Evolutionary conservation across 257 asterid genomes (phyloP).

Genomic region (Nicotiana attenuata): DNA sequence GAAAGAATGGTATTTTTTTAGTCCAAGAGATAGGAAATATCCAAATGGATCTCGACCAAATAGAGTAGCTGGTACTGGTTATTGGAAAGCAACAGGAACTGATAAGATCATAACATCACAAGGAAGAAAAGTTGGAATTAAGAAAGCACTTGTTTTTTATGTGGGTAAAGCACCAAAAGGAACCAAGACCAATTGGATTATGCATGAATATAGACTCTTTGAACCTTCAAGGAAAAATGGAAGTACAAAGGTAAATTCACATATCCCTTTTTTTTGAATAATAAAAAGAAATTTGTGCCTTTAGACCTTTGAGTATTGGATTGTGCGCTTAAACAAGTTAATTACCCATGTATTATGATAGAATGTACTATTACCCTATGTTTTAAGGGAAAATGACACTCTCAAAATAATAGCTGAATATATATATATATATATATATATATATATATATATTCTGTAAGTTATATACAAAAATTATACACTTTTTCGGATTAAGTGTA

Average conservation of each 20-base stretch:
- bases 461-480: too few relatives aligned
- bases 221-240: conserved; percentile 48
- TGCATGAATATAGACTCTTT: conserved; percentile 76
- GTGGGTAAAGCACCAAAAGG: conserved; percentile 93
- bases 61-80: conserved; percentile 81
- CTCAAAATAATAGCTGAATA: too few relatives aligned
- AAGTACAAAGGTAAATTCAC: conserved; percentile 36
- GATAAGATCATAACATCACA: conserved; percentile 54
- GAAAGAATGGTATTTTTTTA: conserved; percentile 88
- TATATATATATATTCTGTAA: too few relatives aligned
- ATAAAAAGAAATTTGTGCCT: not conserved
- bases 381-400: too few relatives aligned
- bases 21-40: conserved; percentile 79
- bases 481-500: too few relatives aligned
- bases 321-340: too few relatives aligned
- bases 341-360: too few relatives aligned
- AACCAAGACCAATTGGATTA: conserved; percentile 84
- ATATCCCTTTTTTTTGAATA: too few relatives aligned
- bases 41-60: conserved; percentile 91
- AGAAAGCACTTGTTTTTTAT: conserved; percentile 83
- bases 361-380: too few relatives aligned
- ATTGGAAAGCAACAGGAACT: conserved; percentile 94
- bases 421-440: too few relatives aligned
- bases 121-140: conserved; percentile 79
- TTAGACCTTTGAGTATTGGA: not conserved